Base-by-base conservation (phyloP, 305 asterid genomes). In the Solanum aculeatissimum region DNA sequence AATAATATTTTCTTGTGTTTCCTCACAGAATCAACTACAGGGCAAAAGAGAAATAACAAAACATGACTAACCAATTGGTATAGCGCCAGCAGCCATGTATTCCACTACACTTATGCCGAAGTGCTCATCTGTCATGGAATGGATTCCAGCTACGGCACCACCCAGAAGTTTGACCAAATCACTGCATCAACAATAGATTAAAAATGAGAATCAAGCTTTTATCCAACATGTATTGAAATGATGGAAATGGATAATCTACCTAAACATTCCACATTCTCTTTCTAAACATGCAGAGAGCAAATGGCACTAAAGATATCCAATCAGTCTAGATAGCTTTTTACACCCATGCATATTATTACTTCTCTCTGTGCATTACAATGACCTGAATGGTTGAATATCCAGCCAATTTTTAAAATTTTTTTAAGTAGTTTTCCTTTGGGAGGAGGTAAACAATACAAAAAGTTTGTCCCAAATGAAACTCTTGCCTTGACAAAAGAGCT, bases 111-210 rank as follows among this genome's bases (percentile, higher is more conserved):
- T 87, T 79, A 97, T 97, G 87, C 99, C 99, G 84, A 95, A 97
- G 88, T 97, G 99, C 89, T 97, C 99, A 66, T 97, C 99, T 81
- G 88, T 90, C 98, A 97, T 95, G 83, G 98, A 93, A 89, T 97
- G 98, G 84, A 95, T 89, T 74, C 99, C 98, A 7, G 90, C 92
- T 78, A 93, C 85, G 18, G 98, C 97, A 54, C 90, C 97, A 47
- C 97, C 98, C 90, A 97, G 87, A 74, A 94, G 95, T 84, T 87
- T 89, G 90, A 91, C 97, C 93, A 95, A 90, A 75, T 95, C 92
- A 58, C 98, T 97, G 91, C 80, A 89, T 81, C 83, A 85, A 40
- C 69, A n/a, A 25, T 23, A 75, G 78, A 51, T 77, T 77, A 49
- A 77, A 77, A 27, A 51, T 11, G 62, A 51, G 40, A 74, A 75